These are phyloP conservation scores for Asterochloris sp. DNA, from an alignment of 139 green algal species.

Conservation along the genomic window DNA sequence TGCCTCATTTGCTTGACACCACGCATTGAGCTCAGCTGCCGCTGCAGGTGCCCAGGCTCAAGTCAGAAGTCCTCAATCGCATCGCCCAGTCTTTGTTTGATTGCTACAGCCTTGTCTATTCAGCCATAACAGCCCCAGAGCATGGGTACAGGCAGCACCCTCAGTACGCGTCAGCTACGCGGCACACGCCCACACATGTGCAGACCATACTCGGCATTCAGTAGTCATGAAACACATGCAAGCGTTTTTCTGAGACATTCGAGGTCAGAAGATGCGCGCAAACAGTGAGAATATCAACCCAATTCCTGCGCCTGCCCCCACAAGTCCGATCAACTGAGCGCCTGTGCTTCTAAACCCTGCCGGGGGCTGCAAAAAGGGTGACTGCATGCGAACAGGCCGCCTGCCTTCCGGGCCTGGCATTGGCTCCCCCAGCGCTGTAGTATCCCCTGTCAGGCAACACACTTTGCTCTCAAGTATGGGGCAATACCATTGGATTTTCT, in stretches of 20 bases:
- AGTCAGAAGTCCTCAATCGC: too few relatives aligned
- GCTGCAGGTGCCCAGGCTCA: too few relatives aligned
- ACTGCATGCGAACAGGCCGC: background rate
- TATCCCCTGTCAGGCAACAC: background rate
- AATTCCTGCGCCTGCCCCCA: constrained; percentile 13
- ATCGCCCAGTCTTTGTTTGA: too few relatives aligned
- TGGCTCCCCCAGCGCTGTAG: constrained; percentile 17
- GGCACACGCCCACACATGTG: constrained; percentile 73
- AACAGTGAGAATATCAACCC: constrained; percentile 11
- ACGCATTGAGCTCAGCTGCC: too few relatives aligned
- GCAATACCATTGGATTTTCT: background rate
- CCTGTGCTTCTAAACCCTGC: background rate
- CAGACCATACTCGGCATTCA: constrained; percentile 74
- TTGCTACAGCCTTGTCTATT: too few relatives aligned
- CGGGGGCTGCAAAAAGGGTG: background rate
- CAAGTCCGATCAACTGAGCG: constrained; percentile 4
- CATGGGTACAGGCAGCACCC: too few relatives aligned
- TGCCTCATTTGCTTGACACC: background rate
- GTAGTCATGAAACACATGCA: constrained; percentile 11
- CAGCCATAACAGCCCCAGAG: too few relatives aligned
- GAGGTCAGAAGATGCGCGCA: background rate
- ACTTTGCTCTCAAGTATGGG: too few relatives aligned
- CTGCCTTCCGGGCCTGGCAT: constrained; percentile 7
- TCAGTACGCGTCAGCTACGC: constrained; percentile 28
- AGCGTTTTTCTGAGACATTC: background rate